Percentiles rank a stretch among this genome's conserved stretches.
phyloP scores from a whole-genome alignment of 352 stramenopile species.

The Phytophthora macrochlamydospora region DNA sequence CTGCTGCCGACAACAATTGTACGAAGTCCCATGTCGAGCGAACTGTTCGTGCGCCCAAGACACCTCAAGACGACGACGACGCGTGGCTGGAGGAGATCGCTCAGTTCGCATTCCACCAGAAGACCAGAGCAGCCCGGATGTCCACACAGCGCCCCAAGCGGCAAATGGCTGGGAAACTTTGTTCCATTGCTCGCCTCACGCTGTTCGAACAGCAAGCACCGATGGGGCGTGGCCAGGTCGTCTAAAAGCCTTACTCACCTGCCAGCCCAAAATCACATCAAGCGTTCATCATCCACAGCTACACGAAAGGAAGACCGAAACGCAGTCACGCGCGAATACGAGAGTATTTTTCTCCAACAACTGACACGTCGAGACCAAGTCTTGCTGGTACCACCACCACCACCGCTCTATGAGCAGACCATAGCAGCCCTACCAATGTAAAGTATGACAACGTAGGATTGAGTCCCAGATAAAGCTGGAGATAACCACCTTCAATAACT shows the following conservation, averaged over 20 bases:
- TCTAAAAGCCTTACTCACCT: not conserved
- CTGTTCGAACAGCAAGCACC: slow-evolving; percentile 4
- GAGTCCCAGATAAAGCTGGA: not conserved
- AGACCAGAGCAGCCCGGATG: slow-evolving; percentile 11
- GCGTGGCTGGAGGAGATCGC: slow-evolving; percentile 30
- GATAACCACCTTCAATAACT: not conserved
- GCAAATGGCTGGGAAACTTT: slow-evolving; percentile 3
- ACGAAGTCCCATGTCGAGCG: not conserved
- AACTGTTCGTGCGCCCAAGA: not conserved
- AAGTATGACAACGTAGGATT: not conserved
- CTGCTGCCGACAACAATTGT: too few species aligned
- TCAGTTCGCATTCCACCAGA: slow-evolving; percentile 21
- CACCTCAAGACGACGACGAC: slow-evolving; percentile 14
- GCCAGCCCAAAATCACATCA: not conserved
- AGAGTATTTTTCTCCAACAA: not conserved
- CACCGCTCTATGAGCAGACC: not conserved
- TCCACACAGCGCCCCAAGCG: slow-evolving; percentile 8
- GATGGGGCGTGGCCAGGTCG: not conserved
- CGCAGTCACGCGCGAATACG: not conserved
- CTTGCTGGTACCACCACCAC: not conserved
- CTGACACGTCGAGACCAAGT: not conserved
- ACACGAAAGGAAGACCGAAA: not conserved
- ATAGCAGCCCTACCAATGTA: not conserved
- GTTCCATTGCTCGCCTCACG: slow-evolving; percentile 4
- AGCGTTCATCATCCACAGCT: not conserved